A percentile compares a stretch with the other conserved stretches of the same genome.
phyloP scores from a whole-genome alignment of 805 yeast genomes.

The Candida maesae region DNA sequence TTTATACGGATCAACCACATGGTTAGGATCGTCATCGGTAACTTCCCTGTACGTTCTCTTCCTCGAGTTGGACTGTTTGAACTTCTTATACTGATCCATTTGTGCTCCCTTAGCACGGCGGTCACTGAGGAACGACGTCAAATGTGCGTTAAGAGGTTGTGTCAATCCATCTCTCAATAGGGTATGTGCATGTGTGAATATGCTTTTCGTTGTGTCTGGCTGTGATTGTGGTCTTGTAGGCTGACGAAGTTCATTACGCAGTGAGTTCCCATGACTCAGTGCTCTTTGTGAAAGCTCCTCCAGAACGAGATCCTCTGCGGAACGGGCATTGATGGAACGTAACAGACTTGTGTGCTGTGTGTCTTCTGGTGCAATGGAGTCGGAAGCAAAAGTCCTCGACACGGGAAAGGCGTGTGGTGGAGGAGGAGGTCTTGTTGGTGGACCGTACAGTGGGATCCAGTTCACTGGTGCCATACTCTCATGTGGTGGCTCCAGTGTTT shows the following conservation, averaged over 20 bases:
- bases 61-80: constrained; percentile 2
- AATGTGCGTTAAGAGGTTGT: background rate
- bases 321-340: constrained; percentile 3
- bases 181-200: background rate
- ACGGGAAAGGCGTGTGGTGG: too few relatives aligned
- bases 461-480: background rate
- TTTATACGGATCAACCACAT: constrained; percentile 3
- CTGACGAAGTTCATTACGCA: too few relatives aligned
- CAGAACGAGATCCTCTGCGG: constrained; percentile 1
- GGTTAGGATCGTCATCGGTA: constrained; percentile 5
- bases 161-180: background rate
- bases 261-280: background rate
- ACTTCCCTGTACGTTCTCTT: constrained; percentile 19
- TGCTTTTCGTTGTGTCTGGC: background rate
- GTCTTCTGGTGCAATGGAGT: background rate
- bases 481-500: background rate
- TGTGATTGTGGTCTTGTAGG: background rate
- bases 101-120: constrained; percentile 9
- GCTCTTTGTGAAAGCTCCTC: background rate
- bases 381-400: too few relatives aligned
- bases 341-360: background rate
- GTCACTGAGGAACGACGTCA: constrained; percentile 5
- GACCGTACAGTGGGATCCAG: background rate
- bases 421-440: background rate
- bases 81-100: constrained; percentile 3